A percentile compares a stretch with the other conserved stretches of the same genome.
Evolutionary conservation across 352 stramenopile genomes (phyloP).

Genomic region (Phytophthora pinifolia): DNA sequence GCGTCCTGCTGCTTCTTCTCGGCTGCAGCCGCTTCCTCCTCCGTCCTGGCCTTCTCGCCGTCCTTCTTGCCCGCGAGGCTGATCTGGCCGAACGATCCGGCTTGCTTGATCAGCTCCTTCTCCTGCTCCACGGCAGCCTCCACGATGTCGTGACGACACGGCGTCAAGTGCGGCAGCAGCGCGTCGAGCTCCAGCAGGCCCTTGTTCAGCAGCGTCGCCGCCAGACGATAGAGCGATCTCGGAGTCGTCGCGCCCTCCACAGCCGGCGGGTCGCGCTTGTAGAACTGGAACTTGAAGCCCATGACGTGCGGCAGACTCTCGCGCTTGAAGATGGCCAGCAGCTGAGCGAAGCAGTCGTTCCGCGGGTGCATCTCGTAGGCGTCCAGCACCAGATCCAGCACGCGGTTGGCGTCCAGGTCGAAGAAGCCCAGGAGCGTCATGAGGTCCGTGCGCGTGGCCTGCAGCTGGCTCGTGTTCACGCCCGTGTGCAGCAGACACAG

Average conservation of each 20-base stretch:
- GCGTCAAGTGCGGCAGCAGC: conserved; percentile 78
- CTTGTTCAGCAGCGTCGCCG: conserved; percentile 86
- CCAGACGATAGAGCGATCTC: conserved; percentile 79
- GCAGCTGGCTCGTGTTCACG: conserved; percentile 60
- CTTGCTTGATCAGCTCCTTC: conserved; percentile 56
- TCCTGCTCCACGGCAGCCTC: conserved; percentile 43
- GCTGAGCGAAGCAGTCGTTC: conserved; percentile 72
- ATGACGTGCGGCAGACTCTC: conserved; percentile 88
- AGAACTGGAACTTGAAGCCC: conserved; percentile 94
- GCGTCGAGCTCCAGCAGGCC: conserved; percentile 75
- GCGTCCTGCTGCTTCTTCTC: conserved; percentile 24
- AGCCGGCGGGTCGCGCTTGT: conserved; percentile 52
- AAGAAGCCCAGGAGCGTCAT: conserved; percentile 90
- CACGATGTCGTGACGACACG: conserved; percentile 65
- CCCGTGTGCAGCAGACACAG: conserved; percentile 79
- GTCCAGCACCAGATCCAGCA: conserved; percentile 93
- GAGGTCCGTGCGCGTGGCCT: conserved; percentile 70
- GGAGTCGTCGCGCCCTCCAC: conserved; percentile 48
- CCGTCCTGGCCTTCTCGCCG: conserved; percentile 26
- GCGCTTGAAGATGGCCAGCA: conserved; percentile 75
- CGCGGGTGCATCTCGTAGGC: conserved; percentile 89
- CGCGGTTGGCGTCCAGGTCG: conserved; percentile 95
- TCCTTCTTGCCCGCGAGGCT: conserved; percentile 61
- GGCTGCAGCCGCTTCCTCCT: conserved; percentile 32
- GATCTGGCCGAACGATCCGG: no score